Evolutionary conservation across 2,329 filamentous ascomycete genomes (phyloP), one percentile per base, ranked within the genome.

Genomic region (Xylaria hypoxylon): DNA sequence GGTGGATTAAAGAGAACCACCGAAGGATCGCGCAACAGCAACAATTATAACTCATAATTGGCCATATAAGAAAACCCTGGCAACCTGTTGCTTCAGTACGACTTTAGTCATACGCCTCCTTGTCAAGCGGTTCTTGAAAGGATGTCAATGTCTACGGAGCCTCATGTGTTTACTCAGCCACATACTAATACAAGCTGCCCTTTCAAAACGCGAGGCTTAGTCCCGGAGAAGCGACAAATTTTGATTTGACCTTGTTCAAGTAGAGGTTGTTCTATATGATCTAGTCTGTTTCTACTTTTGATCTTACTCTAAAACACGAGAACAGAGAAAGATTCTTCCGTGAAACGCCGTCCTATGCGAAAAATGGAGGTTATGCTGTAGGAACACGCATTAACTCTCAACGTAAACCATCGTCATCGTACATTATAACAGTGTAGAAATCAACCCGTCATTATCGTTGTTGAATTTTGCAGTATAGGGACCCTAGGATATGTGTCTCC

Each of bases 301-400:
- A 13, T 11, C 13, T 50, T 50, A 19, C 15, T 28, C 13, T 33
- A 24, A 47, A 11, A 15, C 13, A 22, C 8, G 10, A 19, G 28
- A 33, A 26, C 4, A 50, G 13, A 22, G n/a, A 6, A 52, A 52
- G 31, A 35, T 22, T n/a, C 6, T 13, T 15, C 28, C 47, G 17
- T 26, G 13, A 38, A 62, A 62, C 62, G 53, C 62, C 57, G 33
- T 47, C 11, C 52, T 13, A 65, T 68, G 62, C 58, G n/a, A 58
- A n/a, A 35, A 28, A 31, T 19, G 24, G 24, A 44, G 11, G n/a
- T n/a, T 10, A 47, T 47, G 47, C 48, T 6, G 10, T 35, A 26
- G 3, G 44, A 15, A 24, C 35, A 44, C 44, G 15, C 19, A 19
- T 35, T 22, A 31, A 17, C 38, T 33, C 24, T 45, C 53, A 10